These are phyloP conservation scores for Pestalotiopsis sp. DNA, from an alignment of 2,329 filamentous ascomycete species.

Conservation along the genomic window DNA sequence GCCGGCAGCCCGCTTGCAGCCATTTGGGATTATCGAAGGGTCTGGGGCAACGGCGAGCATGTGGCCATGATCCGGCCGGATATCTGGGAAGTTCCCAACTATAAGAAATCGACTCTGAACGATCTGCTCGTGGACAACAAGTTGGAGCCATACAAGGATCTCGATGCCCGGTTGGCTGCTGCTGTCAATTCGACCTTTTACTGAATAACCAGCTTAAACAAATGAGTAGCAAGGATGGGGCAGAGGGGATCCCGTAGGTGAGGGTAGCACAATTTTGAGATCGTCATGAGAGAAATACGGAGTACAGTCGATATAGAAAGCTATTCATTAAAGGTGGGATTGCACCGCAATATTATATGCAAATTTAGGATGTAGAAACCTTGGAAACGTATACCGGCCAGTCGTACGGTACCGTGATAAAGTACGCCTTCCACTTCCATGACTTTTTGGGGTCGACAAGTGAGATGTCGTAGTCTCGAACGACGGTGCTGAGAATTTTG, in stretches of 20 bases:
- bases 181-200: neutral
- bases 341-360: neutral
- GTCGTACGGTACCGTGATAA: constrained; percentile 30
- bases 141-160: neutral
- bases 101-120: neutral
- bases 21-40: neutral
- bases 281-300: too few species aligned
- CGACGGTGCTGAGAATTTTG: constrained; percentile 34
- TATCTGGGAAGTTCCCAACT: neutral
- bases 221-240: neutral
- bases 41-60: neutral
- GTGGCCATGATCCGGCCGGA: neutral
- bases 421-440: constrained; percentile 35
- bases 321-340: too few species aligned
- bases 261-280: neutral
- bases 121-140: neutral
- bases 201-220: neutral
- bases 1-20: neutral
- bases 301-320: too few species aligned
- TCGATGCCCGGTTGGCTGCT: neutral
- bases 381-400: constrained; percentile 21
- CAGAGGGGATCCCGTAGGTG: neutral
- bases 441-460: constrained; percentile 27
- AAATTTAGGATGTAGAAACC: neutral
- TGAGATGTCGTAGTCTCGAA: constrained; percentile 35